Evolutionary conservation across 2,329 filamentous ascomycete species (phyloP).

Genomic region (Aspergillus costaricaensis): DNA sequence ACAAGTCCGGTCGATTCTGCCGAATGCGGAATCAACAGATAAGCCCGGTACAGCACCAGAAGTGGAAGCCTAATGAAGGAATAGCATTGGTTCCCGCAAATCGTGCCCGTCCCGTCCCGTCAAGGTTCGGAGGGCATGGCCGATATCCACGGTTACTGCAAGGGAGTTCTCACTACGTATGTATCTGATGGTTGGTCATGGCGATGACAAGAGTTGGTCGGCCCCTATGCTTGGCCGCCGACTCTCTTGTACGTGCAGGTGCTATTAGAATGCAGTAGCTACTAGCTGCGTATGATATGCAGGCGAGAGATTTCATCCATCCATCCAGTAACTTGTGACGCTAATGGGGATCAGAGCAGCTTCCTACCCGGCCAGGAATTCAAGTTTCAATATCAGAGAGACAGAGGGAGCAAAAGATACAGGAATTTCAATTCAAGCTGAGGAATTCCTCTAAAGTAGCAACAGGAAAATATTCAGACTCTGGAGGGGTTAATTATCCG

Average conservation of each 20-base stretch:
- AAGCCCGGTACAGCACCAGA: not conserved
- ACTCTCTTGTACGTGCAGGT: not conserved
- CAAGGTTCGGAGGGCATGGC: constrained; percentile 39
- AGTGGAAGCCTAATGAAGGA: constrained; percentile 2
- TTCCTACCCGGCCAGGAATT: not conserved
- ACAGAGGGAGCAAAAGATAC: not conserved
- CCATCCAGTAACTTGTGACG: not conserved
- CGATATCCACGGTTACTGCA: constrained; percentile 35
- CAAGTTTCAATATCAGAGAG: not conserved
- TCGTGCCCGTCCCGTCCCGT: constrained; percentile 39
- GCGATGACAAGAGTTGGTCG: not conserved
- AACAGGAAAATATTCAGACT: not conserved
- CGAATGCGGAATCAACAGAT: not conserved
- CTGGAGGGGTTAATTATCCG: not conserved
- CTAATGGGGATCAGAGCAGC: not conserved
- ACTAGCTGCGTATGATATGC: not conserved
- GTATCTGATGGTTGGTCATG: not conserved
- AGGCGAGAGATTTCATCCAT: not conserved
- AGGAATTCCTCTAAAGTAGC: not conserved
- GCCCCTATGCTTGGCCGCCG: not conserved
- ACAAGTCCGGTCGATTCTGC: not conserved
- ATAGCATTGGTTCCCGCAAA: constrained; percentile 22
- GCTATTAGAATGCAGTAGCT: not conserved
- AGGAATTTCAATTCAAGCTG: not conserved
- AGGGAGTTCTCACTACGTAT: constrained; percentile 24